Conservation (phyloP, 768 basidiomycete genomes). For the Boletus eberwhitei region DNA sequence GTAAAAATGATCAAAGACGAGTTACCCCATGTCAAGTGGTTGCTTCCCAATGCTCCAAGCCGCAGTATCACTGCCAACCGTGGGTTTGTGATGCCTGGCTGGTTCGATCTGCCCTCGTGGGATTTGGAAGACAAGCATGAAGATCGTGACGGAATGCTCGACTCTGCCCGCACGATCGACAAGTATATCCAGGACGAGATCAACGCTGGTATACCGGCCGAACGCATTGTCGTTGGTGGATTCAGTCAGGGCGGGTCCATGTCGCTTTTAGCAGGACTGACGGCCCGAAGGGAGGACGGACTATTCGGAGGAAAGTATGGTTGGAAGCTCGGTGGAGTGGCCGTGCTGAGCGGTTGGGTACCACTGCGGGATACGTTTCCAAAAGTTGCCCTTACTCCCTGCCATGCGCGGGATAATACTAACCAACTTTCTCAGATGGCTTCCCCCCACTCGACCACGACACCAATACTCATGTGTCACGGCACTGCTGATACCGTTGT, state of each 20-base stretch:
- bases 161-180: constrained; percentile 58
- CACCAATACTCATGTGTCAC: constrained; percentile 87
- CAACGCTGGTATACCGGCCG: constrained; percentile 60
- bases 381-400: constrained; percentile 42
- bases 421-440: constrained; percentile 47
- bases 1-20: constrained; percentile 61
- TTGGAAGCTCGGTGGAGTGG: constrained; percentile 68
- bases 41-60: constrained; percentile 41
- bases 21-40: constrained; percentile 82
- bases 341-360: constrained; percentile 76
- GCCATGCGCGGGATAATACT: not conserved
- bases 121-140: constrained; percentile 52
- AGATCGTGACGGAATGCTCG: constrained; percentile 60
- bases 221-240: constrained; percentile 80
- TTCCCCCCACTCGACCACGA: constrained; percentile 52
- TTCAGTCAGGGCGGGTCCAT: constrained; percentile 87
- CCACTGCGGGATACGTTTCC: constrained; percentile 65
- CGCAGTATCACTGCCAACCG: constrained; percentile 76
- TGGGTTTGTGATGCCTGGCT: constrained; percentile 65
- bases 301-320: constrained; percentile 36
- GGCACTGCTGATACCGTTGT: constrained; percentile 77
- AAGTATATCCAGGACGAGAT: constrained; percentile 73
- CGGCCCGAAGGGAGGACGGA: constrained; percentile 24
- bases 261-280: constrained; percentile 68
- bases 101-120: constrained; percentile 79